Evolutionary conservation across 2,329 filamentous ascomycete species (phyloP), one percentile per base, ranked within the genome.

Genomic region (Fusarium sp.): DNA sequence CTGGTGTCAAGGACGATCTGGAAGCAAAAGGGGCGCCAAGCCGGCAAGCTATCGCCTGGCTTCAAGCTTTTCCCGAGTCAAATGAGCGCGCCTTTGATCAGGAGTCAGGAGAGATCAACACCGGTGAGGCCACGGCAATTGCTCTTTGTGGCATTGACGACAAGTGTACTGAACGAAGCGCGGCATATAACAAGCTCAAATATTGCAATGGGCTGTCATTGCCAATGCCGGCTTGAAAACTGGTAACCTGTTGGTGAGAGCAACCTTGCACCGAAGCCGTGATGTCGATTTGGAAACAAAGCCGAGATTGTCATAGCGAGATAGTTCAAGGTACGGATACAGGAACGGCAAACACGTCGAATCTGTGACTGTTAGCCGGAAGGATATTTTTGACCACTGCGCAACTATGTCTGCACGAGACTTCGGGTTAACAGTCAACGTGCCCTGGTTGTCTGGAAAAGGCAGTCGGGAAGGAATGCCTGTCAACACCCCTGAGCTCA

Each of bases 11-110:
- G 50, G 27, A 63, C 45, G 14, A 64, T 37, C 27, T 67, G 35
- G 54, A 66, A 63, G 57, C 37, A 64, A 59, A 68, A 72, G 66
- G 75, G 73, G 65, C 41, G 71, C 64, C 66, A 70, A 75, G 73
- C 67, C 71, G 25, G 63, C 34, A 74, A 71, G 65, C 52, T 50
- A 37, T 41, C 41, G 39, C 34, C 45, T 66, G 48, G 60, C 60
- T 52, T 64, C 58, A 68, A 57, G 59, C 37, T 57, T 57, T 60
- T 58, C 63, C 54, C 60, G 74, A 73, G 67, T 72, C 70, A 52
- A 52, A 75, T 75, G 72, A 68, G 59, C 61, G 39, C 30, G 59
- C 63, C 43, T 66, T 25, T 60, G 16, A 63, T 32, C 30, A 62
- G 39, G 58, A 62, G 70, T 67, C 70, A 71, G 68, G 68, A 68